These are phyloP conservation scores for Amphibolis antarctica DNA, from an alignment of 106 monocot species.

Conservation along the genomic window DNA sequence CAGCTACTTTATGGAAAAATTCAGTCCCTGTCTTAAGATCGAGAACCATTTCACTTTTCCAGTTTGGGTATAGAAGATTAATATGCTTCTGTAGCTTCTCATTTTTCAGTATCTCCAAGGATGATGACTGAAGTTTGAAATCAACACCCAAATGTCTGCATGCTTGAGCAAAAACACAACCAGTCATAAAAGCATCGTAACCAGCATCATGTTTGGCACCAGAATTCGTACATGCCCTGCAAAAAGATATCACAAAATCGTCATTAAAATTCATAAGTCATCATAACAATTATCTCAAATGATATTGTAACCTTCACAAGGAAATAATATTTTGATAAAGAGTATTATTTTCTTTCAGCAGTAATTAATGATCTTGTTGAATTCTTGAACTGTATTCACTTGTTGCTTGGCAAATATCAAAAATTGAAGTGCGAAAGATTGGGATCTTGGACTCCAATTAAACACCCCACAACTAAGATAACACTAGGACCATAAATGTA, in stretches of 20 bases:
- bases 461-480: too few species aligned
- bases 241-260: conserved; percentile 3
- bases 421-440: too few species aligned
- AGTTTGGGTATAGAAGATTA: conserved; percentile 56
- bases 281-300: neutral
- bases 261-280: neutral
- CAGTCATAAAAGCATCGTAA: conserved; percentile 98
- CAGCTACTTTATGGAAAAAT: conserved; percentile 25
- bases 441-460: too few species aligned
- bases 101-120: conserved; percentile 25
- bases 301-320: too few species aligned
- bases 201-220: conserved; percentile 98
- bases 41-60: conserved; percentile 73
- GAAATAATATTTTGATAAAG: too few species aligned
- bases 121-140: conserved; percentile 34
- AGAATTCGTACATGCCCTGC: conserved; percentile 50
- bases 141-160: conserved; percentile 70
- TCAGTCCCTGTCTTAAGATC: conserved; percentile 54
- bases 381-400: too few species aligned
- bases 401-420: too few species aligned
- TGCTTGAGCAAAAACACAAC: conserved; percentile 79
- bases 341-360: too few species aligned
- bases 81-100: conserved; percentile 51
- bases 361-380: too few species aligned
- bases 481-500: too few species aligned